A percentile compares a stretch with the other conserved stretches of the same genome.
These are phyloP conservation scores for Pseudogymnoascus sp. DNA, from an alignment of 2,329 filamentous ascomycete species.

Conservation along the genomic window DNA sequence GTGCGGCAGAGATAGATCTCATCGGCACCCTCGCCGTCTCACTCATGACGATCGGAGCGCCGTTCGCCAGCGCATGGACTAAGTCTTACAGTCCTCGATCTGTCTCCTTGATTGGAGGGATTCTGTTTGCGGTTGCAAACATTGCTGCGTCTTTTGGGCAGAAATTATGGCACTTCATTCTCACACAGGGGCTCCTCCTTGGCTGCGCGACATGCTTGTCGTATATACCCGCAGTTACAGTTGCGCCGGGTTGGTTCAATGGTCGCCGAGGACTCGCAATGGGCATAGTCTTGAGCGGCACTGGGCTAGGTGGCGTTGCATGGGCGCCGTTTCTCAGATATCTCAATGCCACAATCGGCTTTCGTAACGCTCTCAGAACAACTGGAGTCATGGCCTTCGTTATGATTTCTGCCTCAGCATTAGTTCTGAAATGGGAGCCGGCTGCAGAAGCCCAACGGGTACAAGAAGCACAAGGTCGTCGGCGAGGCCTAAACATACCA, in stretches of 20 bases:
- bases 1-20: slow-evolving; percentile 33
- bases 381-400: slow-evolving; percentile 28
- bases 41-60: slow-evolving; percentile 32
- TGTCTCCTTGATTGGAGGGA: slow-evolving; percentile 27
- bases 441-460: slow-evolving; percentile 6
- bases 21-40: slow-evolving; percentile 33
- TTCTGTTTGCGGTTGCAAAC: slow-evolving; percentile 29
- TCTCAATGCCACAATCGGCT: slow-evolving; percentile 25
- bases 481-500: slow-evolving; percentile 20
- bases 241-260: slow-evolving; percentile 34
- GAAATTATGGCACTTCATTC: slow-evolving; percentile 21
- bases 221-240: slow-evolving; percentile 34
- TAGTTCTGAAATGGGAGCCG: slow-evolving; percentile 14
- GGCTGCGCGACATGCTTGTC: slow-evolving; percentile 34
- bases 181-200: slow-evolving; percentile 32
- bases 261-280: slow-evolving; percentile 32
- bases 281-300: slow-evolving; percentile 33
- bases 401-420: slow-evolving; percentile 21
- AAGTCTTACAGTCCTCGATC: slow-evolving; percentile 29
- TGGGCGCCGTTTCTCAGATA: slow-evolving; percentile 25
- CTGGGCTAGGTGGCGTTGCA: slow-evolving; percentile 33
- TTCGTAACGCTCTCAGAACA: slow-evolving; percentile 32
- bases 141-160: slow-evolving; percentile 31
- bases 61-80: slow-evolving; percentile 30
- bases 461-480: slow-evolving; percentile 4